phyloP scores from a whole-genome alignment of 2,329 filamentous ascomycete species.

The Huntiella abstrusa region DNA sequence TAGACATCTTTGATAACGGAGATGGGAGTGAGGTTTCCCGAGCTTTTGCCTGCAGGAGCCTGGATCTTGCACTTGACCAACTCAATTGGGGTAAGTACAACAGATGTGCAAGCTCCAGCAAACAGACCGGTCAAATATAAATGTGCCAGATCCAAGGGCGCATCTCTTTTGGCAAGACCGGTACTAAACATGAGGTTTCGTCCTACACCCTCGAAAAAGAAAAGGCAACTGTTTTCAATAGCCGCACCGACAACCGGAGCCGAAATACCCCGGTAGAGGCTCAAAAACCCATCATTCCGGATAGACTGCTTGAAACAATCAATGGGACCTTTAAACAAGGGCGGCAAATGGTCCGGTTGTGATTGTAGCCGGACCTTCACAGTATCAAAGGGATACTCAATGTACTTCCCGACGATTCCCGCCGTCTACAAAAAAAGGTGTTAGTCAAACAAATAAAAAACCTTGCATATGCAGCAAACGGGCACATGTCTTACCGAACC shows the following conservation, averaged over 20 bases:
- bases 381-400: conserved; percentile 97
- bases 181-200: conserved; percentile 42
- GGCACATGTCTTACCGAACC: conserved; percentile 47
- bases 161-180: conserved; percentile 29
- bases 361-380: conserved; percentile 94
- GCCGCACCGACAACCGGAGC: conserved; percentile 82
- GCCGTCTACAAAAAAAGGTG: conserved; percentile 35
- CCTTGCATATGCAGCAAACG: no score
- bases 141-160: conserved; percentile 52
- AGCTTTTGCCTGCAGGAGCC: conserved; percentile 30
- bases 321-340: conserved; percentile 67
- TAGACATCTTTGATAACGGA: conserved; percentile 63
- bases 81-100: conserved; percentile 87
- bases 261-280: conserved; percentile 81
- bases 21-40: conserved; percentile 38
- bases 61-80: conserved; percentile 98
- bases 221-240: conserved; percentile 77
- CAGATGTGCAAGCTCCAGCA: conserved; percentile 72
- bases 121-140: conserved; percentile 68
- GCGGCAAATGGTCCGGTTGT: conserved; percentile 68
- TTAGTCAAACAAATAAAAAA: no score
- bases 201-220: conserved; percentile 72
- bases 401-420: conserved; percentile 80
- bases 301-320: conserved; percentile 89
- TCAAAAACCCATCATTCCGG: conserved; percentile 55